Conservation (phyloP, 768 basidiomycete genomes). For the Collybia nuda region DNA sequence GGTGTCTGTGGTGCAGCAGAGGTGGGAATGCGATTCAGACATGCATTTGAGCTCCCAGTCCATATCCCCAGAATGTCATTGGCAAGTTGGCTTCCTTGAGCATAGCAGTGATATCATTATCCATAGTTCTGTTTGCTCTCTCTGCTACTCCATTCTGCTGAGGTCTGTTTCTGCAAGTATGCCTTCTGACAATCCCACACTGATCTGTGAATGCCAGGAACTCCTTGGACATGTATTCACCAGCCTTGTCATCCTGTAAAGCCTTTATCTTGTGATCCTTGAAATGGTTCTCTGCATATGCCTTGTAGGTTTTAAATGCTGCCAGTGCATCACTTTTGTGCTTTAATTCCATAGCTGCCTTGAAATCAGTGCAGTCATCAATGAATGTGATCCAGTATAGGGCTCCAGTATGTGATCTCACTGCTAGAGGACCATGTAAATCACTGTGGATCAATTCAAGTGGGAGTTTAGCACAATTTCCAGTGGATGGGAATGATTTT, state of each 20-base stretch:
- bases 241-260: conserved; percentile 32
- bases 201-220: conserved; percentile 19
- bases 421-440: conserved; percentile 25
- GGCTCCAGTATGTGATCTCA: conserved; percentile 14
- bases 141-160: conserved; percentile 47
- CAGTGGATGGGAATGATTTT: not conserved
- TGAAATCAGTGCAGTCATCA: conserved; percentile 19
- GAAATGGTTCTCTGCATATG: conserved; percentile 25
- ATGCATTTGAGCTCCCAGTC: not conserved
- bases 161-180: conserved; percentile 23
- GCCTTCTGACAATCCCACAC: conserved; percentile 21
- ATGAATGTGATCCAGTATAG: conserved; percentile 31
- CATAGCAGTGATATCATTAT: conserved; percentile 20
- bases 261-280: conserved; percentile 20
- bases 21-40: conserved; percentile 5
- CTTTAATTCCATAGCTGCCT: conserved; percentile 16
- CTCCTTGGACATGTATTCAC: conserved; percentile 27
- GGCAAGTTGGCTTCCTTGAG: not conserved
- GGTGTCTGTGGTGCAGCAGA: conserved; percentile 1
- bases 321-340: conserved; percentile 23
- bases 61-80: conserved; percentile 2
- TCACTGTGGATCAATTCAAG: conserved; percentile 27
- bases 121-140: conserved; percentile 32
- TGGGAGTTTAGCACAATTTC: not conserved
- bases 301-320: conserved; percentile 31